phyloP scores from a whole-genome alignment of 176 grass and related monocot genomes.

The Eleusine indica region DNA sequence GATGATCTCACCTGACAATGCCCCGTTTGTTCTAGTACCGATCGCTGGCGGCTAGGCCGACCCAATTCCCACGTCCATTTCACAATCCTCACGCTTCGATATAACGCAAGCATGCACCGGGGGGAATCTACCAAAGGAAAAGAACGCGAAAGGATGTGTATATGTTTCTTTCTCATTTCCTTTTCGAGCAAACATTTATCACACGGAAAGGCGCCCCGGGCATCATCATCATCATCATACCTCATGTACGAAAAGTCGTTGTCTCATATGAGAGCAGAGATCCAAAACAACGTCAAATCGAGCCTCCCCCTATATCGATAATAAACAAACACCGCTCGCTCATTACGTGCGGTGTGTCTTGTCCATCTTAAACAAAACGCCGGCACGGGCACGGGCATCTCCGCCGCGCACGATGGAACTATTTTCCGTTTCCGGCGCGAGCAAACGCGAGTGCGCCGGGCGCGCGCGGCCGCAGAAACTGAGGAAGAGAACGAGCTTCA shows the following conservation, averaged over 20 bases:
- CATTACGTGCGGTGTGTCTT: too few relatives aligned
- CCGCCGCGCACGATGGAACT: not conserved
- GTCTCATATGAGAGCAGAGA: not conserved
- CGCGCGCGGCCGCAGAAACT: constrained; percentile 36
- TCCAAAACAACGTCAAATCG: constrained; percentile 24
- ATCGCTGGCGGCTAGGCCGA: not conserved
- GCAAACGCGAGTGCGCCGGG: constrained; percentile 43
- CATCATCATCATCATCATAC: not conserved
- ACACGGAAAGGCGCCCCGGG: not conserved
- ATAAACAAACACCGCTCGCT: constrained; percentile 10
- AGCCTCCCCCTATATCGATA: not conserved
- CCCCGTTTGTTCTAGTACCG: not conserved
- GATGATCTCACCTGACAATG: not conserved
- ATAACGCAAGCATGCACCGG: not conserved
- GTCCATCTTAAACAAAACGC: too few relatives aligned
- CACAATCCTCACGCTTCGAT: not conserved
- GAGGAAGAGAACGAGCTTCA: not conserved
- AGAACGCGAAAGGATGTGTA: not conserved
- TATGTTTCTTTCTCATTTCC: constrained; percentile 24
- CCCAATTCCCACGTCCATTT: not conserved
- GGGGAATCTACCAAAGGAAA: not conserved
- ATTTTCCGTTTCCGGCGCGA: constrained; percentile 47
- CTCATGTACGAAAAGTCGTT: not conserved
- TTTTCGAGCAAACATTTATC: constrained; percentile 21
- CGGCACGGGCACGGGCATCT: constrained; percentile 14